phyloP scores from a whole-genome alignment of 148 eudicot genomes.

The Chenopodium suecicum region DNA sequence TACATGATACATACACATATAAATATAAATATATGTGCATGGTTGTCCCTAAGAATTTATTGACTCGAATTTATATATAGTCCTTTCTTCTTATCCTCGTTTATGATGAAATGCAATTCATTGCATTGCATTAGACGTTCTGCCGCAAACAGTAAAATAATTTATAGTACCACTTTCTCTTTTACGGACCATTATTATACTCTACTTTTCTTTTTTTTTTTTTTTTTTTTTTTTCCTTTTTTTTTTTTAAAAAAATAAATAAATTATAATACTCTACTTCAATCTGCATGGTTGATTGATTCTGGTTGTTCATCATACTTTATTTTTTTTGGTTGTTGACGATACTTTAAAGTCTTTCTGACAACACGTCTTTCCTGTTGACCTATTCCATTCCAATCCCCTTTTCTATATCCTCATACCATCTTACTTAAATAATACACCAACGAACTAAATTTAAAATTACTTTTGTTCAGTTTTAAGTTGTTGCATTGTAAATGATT shows the following conservation, averaged over 20 bases:
- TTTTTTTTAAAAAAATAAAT: too few relatives aligned
- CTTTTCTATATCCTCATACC: not conserved
- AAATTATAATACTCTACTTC: not conserved
- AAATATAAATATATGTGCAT: too few relatives aligned
- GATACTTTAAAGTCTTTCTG: not conserved
- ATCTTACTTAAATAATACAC: not conserved
- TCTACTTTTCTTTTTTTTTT: too few relatives aligned
- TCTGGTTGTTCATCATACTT: not conserved
- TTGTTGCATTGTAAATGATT: too few relatives aligned
- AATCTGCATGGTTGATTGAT: not conserved
- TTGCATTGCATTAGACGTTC: not conserved
- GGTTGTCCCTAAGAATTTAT: not conserved
- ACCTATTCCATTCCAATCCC: constrained; percentile 2
- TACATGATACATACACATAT: too few relatives aligned
- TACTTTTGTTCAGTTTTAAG: too few relatives aligned
- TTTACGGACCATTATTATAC: too few relatives aligned
- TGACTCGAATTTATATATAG: not conserved
- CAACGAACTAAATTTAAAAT: not conserved
- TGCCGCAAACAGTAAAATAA: not conserved
- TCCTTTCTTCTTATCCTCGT: not conserved
- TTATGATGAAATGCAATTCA: not conserved
- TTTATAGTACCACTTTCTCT: not conserved
- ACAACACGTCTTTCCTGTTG: not conserved
- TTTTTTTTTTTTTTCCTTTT: too few relatives aligned
- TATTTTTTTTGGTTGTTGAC: not conserved